Evolutionary conservation across 1,284 basidiomycete genomes (phyloP), one percentile per base, ranked within the genome.

Genomic region (Mycena citricolor): DNA sequence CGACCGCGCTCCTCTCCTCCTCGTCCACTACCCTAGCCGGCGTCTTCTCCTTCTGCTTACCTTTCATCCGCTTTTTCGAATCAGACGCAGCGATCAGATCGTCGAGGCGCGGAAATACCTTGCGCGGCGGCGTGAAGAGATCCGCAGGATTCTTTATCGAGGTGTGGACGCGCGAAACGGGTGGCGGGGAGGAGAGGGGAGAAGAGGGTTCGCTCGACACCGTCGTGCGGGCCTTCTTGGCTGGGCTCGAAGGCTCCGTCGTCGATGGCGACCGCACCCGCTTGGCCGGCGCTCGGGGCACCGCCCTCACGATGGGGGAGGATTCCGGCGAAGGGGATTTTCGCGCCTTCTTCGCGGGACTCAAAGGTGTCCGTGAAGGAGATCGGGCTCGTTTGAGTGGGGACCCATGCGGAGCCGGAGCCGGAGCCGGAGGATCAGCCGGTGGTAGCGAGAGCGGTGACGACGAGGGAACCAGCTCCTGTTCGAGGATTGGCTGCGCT

Each of bases 81-180:
- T 43, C 43, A 30, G 51, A 52, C 10, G 51, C 51, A 4, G 51
- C 51, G 31, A 52, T 34, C 5, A 52, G 33, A 30, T 52, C 51
- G 19, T 28, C 32, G 10, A 52, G 36, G 8, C 38, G 34, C 4
- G 51, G 51, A 5, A 52, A 47, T 11, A 23, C 8, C 24, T 32
- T 52, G 13, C 40, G 39, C 11, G 46, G 39, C 2, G 51, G 51
- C 12, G 51, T 52, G 16, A 43, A 19, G n/a, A 40, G 51, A 4
- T 22, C 13, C 12, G 28, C 34, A 20, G 21, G n/a, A 29, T 14
- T 35, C 46, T 49, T 11, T 16, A 25, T 8, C 23, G 32, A 4
- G 29, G 2, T 5, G 26, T 32, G 5, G 40, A 32, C 11, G 20
- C 12, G 5, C 44, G 22, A n/a, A n/a, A n/a, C n/a, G n/a, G 44